Conservation (phyloP, 2,329 filamentous ascomycete species). For the Sporothrix humicola region DNA sequence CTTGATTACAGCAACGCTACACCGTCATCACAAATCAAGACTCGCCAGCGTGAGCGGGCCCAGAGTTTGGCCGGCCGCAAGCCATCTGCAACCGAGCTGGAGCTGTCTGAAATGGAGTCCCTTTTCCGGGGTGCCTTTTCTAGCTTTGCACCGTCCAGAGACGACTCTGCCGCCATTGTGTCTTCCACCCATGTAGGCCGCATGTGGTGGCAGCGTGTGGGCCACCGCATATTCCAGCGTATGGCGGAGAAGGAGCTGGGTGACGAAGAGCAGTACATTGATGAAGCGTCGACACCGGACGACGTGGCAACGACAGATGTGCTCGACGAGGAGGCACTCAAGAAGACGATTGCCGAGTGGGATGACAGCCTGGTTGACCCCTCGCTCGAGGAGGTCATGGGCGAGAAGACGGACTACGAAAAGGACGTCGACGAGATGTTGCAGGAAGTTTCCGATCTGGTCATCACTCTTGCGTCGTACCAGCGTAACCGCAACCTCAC, state of each 20-base stretch:
- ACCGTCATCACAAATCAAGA: conserved; percentile 59
- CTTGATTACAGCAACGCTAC: conserved; percentile 71
- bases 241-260: conserved; percentile 60
- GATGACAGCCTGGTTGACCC: conserved; percentile 65
- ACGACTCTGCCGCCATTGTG: conserved; percentile 73
- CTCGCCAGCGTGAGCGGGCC: conserved; percentile 73
- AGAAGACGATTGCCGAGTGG: conserved; percentile 63
- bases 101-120: conserved; percentile 72
- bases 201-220: conserved; percentile 78
- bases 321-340: conserved; percentile 59
- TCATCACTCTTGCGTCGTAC: conserved; percentile 77
- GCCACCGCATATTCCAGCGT: conserved; percentile 68
- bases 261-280: conserved; percentile 47
- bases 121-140: conserved; percentile 79
- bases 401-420: conserved; percentile 58
- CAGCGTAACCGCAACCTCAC: conserved; percentile 79
- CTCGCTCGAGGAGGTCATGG: conserved; percentile 59
- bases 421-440: conserved; percentile 72
- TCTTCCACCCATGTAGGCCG: conserved; percentile 70
- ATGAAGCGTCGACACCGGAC: conserved; percentile 44
- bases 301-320: not conserved
- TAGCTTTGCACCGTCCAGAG: conserved; percentile 76
- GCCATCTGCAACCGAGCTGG: conserved; percentile 60
- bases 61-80: conserved; percentile 69
- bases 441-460: conserved; percentile 73